Percentiles rank a stretch among this genome's conserved stretches.
phyloP scores from a whole-genome alignment of 2,329 filamentous ascomycete species.

The Cercospora sesami region DNA sequence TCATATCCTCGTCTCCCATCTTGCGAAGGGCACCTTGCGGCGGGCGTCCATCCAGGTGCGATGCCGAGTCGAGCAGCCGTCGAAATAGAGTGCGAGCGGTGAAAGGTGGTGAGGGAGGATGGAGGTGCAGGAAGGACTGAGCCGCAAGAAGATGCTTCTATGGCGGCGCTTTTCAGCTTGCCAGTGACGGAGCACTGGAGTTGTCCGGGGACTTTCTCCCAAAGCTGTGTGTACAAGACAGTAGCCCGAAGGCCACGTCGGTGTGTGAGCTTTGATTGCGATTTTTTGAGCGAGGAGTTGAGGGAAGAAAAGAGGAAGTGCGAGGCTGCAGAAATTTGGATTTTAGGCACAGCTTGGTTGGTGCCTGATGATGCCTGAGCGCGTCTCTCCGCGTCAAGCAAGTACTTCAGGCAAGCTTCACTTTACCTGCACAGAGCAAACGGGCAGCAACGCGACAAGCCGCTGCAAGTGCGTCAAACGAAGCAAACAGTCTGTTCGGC shows the following conservation, averaged over 20 bases:
- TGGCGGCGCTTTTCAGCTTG: constrained; percentile 99
- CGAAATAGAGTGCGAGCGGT: constrained; percentile 53
- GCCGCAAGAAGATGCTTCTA: constrained; percentile 83
- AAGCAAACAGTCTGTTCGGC: background rate
- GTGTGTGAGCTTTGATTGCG: constrained; percentile 99
- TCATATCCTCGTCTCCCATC: constrained; percentile 79
- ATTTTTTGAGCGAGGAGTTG: constrained; percentile 98
- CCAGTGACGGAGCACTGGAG: constrained; percentile 47
- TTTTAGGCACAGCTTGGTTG: constrained; percentile 49
- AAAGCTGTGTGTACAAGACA: constrained; percentile 65
- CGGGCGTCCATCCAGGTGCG: constrained; percentile 46
- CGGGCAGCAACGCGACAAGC: background rate
- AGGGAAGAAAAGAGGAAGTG: constrained; percentile 44
- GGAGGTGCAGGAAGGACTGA: constrained; percentile 64
- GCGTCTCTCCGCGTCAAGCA: constrained; percentile 6
- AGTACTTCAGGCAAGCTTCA: constrained; percentile 5
- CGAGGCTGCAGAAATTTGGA: constrained; percentile 25
- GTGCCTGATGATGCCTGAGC: constrained; percentile 10
- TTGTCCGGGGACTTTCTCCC: constrained; percentile 99
- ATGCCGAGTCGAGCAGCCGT: constrained; percentile 40
- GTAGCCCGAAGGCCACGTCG: constrained; percentile 54
- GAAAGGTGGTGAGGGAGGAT: constrained; percentile 50
- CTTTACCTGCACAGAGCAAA: background rate
- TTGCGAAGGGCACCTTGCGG: constrained; percentile 26
- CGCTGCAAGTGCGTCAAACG: background rate